Conservation (phyloP, 805 yeast species). For the Maudiozyma saulgeensis region DNA sequence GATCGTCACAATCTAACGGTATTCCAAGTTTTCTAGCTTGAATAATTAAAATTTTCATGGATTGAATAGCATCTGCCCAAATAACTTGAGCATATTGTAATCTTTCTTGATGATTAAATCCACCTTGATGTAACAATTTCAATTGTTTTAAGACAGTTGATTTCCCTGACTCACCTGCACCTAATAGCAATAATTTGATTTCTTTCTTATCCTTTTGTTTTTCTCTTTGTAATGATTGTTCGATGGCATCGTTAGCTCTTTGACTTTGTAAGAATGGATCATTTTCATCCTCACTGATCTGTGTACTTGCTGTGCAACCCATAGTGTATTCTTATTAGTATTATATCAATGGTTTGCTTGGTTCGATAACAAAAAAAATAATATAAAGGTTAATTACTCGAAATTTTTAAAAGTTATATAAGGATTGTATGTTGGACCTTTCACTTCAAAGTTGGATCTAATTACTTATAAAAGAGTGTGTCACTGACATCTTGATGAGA, state of each 20-base stretch:
- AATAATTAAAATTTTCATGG: slow-evolving; percentile 69
- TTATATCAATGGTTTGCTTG: neutral
- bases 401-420: no score
- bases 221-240: slow-evolving; percentile 46
- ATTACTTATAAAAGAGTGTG: no score
- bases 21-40: slow-evolving; percentile 64
- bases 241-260: slow-evolving; percentile 52
- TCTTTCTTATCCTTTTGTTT: slow-evolving; percentile 48
- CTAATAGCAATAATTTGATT: slow-evolving; percentile 66
- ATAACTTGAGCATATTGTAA: slow-evolving; percentile 74
- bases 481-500: neutral
- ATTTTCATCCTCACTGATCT: slow-evolving; percentile 29
- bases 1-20: slow-evolving; percentile 54
- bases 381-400: no score
- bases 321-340: slow-evolving; percentile 24
- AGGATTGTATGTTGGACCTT: no score
- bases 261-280: slow-evolving; percentile 49
- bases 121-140: slow-evolving; percentile 75
- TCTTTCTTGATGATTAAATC: slow-evolving; percentile 73
- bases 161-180: slow-evolving; percentile 94
- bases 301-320: slow-evolving; percentile 64
- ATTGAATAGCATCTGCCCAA: slow-evolving; percentile 84
- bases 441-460: no score
- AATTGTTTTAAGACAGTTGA: slow-evolving; percentile 87
- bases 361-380: no score